Percentiles rank a stretch among this genome's conserved stretches.
Conservation (phyloP, 2,329 filamentous ascomycete species). For the Alternaria gansuensis region DNA sequence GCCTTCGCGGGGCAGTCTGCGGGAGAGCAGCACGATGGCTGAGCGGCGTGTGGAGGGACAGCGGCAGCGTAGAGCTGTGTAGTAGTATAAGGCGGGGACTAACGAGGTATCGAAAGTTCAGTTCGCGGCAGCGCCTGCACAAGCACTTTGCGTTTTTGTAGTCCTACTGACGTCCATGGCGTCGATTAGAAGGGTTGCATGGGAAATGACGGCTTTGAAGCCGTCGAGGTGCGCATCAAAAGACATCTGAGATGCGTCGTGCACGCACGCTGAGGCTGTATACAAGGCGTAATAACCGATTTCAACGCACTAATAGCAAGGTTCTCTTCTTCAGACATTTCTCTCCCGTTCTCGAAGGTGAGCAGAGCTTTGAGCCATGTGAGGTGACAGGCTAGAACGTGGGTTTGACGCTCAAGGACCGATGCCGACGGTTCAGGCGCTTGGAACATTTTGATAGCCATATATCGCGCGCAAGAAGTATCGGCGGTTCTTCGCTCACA, state of each 20-base stretch:
- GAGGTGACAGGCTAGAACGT: constrained; percentile 5
- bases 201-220: neutral
- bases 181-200: fast-evolving
- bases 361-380: constrained; percentile 12
- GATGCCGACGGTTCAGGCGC: neutral
- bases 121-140: neutral
- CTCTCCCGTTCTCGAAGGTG: neutral
- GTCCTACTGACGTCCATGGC: neutral
- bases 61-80: neutral
- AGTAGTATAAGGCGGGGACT: neutral
- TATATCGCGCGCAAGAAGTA: constrained; percentile 8
- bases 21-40: neutral
- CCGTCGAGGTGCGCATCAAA: neutral
- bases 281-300: neutral
- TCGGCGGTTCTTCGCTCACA: constrained; percentile 21
- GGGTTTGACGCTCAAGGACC: constrained; percentile 9
- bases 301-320: neutral
- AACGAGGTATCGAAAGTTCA: neutral
- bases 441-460: constrained; percentile 18
- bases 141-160: no score
- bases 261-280: neutral
- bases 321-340: neutral
- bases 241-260: neutral
- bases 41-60: neutral
- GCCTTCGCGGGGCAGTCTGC: neutral